Percentiles rank a stretch among this genome's conserved stretches.
Conservation (phyloP, 2,329 filamentous ascomycete species). For the Dactylellina cionopaga region DNA sequence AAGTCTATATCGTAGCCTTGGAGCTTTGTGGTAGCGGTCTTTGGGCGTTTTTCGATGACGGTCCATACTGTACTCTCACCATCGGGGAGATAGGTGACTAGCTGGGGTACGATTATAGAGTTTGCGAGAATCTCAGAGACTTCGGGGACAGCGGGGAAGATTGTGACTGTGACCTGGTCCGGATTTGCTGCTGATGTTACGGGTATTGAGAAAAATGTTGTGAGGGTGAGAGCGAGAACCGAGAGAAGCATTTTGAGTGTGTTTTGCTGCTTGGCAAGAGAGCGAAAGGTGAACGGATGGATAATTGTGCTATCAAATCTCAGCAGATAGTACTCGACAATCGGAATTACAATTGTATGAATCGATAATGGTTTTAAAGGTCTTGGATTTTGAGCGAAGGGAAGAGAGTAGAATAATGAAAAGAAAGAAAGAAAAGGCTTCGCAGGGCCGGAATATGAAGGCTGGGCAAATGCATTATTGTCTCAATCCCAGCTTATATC, state of each 20-base stretch:
- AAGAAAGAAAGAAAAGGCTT: neutral
- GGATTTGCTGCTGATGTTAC: neutral
- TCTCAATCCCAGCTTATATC: too few relatives aligned
- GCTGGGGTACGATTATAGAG: conserved; percentile 1
- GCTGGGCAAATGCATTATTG: neutral
- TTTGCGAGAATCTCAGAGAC: conserved; percentile 14
- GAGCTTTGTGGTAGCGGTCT: neutral
- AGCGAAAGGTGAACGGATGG: neutral
- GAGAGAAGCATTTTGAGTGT: conserved; percentile 22
- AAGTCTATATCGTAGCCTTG: conserved; percentile 2
- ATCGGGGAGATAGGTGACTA: conserved; percentile 2
- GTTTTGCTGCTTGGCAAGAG: neutral
- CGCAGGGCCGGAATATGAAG: neutral
- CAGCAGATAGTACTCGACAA: too few relatives aligned
- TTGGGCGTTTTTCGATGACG: conserved; percentile 2
- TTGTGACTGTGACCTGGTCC: neutral
- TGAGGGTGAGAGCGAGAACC: neutral
- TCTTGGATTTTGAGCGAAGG: neutral
- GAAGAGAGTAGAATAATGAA: neutral
- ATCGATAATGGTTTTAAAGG: too few relatives aligned
- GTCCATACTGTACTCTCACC: conserved; percentile 25
- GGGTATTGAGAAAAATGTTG: neutral
- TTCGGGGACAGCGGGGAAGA: conserved; percentile 36
- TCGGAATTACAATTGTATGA: neutral
- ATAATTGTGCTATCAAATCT: neutral